These are phyloP conservation scores for Botrytis aclada DNA, from an alignment of 2,329 filamentous ascomycete species.

Conservation along the genomic window DNA sequence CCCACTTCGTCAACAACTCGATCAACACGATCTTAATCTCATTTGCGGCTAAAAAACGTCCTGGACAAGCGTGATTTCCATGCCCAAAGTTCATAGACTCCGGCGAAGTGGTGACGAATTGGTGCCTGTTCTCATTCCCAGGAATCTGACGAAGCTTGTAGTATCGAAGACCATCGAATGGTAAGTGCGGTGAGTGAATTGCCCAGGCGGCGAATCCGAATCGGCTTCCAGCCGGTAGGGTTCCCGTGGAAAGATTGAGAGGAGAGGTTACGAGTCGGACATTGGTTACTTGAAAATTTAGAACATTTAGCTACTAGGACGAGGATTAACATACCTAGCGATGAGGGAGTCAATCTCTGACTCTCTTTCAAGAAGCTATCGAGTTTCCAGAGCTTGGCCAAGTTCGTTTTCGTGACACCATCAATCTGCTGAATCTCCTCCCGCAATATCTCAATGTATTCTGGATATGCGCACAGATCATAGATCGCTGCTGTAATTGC, in stretches of 20 bases:
- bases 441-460: conserved; percentile 4
- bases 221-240: conserved; percentile 34
- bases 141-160: conserved; percentile 26
- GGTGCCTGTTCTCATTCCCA: conserved; percentile 32
- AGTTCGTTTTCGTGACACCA: background rate
- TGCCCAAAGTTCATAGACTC: conserved; percentile 40
- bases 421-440: background rate
- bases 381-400: conserved; percentile 11
- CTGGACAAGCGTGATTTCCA: conserved; percentile 43
- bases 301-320: background rate
- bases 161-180: conserved; percentile 33
- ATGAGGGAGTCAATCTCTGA: background rate
- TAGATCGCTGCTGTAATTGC: background rate
- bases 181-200: conserved; percentile 6
- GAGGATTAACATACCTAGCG: conserved; percentile 9
- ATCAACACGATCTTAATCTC: conserved; percentile 40
- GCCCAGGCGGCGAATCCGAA: conserved; percentile 1
- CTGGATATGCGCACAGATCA: conserved; percentile 1
- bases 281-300: conserved; percentile 11
- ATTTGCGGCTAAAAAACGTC: conserved; percentile 41
- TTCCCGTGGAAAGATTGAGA: conserved; percentile 37
- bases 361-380: conserved; percentile 15
- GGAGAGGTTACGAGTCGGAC: conserved; percentile 22
- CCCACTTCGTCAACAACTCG: conserved; percentile 37
- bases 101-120: conserved; percentile 37